Evolutionary conservation across 2,329 filamentous ascomycete species (phyloP), one percentile per base, ranked within the genome.

Genomic region (Cordyceps fumosorosea): DNA sequence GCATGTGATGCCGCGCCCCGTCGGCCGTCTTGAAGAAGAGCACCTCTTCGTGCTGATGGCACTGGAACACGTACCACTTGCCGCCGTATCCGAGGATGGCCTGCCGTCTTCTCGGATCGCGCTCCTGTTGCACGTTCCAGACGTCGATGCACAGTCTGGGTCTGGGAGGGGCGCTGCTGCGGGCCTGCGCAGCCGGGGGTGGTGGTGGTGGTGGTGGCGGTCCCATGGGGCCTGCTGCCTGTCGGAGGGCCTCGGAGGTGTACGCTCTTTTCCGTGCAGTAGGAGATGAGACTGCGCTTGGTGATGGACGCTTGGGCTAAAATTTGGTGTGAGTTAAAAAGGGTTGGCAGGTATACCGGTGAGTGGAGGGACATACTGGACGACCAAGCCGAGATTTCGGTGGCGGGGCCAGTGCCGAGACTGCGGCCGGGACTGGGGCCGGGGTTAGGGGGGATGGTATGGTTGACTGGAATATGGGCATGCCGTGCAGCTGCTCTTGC

Each of bases 51-150:
- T 62, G 61, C 16, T 47, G 48, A 40, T 62, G 29, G 20, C 61
- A 62, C 14, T 50, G 48, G 16, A 62, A 62, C 20, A 62, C 61
- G 14, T 58, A 62, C 54, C 55, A 62, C n/a, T 62, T 58, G 16
- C 61, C 55, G n/a, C 48, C 40, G 24, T 52, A 62, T 3, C 22
- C 44, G 11, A 58, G 29, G 29, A 62, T 58, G 5, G 48, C 48
- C n/a, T 62, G 61, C 22, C 55, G 32, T 11, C 22, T 26, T 8
- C 32, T 37, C 1, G 37, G 12, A 7, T 62, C 20, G 4, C 1
- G n/a, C 14, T 59, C 55, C 26, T 48, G 40, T 2, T 50, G 52
- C 18, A 62, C 34, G 10, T 62, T 32, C 29, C 40, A 24, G 3
- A 58, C 6, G 10, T 62, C 42, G 10, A 58, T 40, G n/a, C 32